Percentiles rank a stretch among this genome's conserved stretches.
Evolutionary conservation across 257 asterid species (phyloP).

Genomic region (Linderniella brevidens): DNA sequence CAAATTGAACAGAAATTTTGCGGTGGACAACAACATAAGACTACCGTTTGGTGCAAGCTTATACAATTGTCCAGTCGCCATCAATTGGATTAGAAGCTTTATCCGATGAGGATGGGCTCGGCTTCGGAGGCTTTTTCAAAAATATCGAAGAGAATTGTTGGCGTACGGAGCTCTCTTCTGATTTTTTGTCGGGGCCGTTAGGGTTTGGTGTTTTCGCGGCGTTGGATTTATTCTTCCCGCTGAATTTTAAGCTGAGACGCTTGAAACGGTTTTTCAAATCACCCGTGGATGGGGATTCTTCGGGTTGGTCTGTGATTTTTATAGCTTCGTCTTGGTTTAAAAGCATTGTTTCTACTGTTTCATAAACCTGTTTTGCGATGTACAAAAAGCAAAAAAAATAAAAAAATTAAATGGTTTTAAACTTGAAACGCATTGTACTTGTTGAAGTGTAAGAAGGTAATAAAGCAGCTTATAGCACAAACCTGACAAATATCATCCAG

Average conservation of each 20-base stretch:
- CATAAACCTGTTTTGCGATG: slow-evolving; percentile 46
- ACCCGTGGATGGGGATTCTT: slow-evolving; percentile 36
- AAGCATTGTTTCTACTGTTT: slow-evolving; percentile 74
- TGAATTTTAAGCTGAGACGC: slow-evolving; percentile 54
- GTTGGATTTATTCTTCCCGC: slow-evolving; percentile 49
- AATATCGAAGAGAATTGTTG: slow-evolving; percentile 55
- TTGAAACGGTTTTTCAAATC: slow-evolving; percentile 61
- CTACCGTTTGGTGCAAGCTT: too few relatives aligned
- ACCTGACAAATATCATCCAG: slow-evolving; percentile 92
- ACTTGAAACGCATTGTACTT: too few relatives aligned
- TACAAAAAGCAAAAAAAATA: too few relatives aligned
- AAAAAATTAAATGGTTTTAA: too few relatives aligned
- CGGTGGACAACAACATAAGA: too few relatives aligned
- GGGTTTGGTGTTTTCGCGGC: too few relatives aligned
- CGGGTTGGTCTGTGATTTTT: slow-evolving; percentile 34
- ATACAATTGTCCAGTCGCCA: slow-evolving; percentile 66
- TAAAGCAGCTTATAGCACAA: too few relatives aligned
- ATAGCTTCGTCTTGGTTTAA: slow-evolving; percentile 46
- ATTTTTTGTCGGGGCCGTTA: slow-evolving; percentile 19
- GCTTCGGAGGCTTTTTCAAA: slow-evolving; percentile 85
- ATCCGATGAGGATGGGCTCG: slow-evolving; percentile 32
- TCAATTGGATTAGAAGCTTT: slow-evolving; percentile 38
- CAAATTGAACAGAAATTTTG: too few relatives aligned
- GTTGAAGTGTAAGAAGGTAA: too few relatives aligned
- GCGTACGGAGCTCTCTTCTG: slow-evolving; percentile 26